Percentiles rank a stretch among this genome's conserved stretches.
These are phyloP conservation scores for Forsythia suspensa DNA, from an alignment of 257 asterid species.

Conservation along the genomic window DNA sequence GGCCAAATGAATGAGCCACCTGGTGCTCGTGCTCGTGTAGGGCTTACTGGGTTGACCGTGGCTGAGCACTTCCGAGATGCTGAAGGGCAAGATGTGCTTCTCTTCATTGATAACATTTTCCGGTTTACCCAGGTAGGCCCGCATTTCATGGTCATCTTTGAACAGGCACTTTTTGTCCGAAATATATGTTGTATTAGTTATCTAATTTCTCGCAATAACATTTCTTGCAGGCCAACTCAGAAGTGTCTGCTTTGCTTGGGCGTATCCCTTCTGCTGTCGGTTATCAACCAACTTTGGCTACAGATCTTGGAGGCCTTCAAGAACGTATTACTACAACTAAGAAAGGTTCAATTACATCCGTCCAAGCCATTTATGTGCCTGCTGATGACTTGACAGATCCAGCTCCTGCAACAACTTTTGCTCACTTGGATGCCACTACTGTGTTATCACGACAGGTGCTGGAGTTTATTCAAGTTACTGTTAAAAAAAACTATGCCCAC, in stretches of 20 bases:
- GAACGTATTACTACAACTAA: constrained; percentile 58
- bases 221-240: constrained; percentile 47
- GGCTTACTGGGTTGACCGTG: constrained; percentile 26
- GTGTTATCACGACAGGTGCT: constrained; percentile 44
- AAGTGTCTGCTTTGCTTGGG: constrained; percentile 60
- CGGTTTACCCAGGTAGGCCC: constrained; percentile 26
- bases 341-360: constrained; percentile 30
- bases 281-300: constrained; percentile 59
- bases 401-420: constrained; percentile 36
- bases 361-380: constrained; percentile 36
- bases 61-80: constrained; percentile 35
- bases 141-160: neutral
- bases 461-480: neutral
- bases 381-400: constrained; percentile 38
- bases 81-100: constrained; percentile 33
- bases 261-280: constrained; percentile 65
- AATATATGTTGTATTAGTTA: too few species aligned
- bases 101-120: constrained; percentile 30
- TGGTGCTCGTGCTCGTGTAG: constrained; percentile 29
- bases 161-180: too few species aligned
- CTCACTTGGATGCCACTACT: constrained; percentile 36
- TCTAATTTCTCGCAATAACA: too few species aligned
- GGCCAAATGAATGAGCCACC: constrained; percentile 37
- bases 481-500: too few species aligned
- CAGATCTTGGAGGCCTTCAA: constrained; percentile 63